Conservation (phyloP, 106 monocot species). For the Platanthera guangdongensis region DNA sequence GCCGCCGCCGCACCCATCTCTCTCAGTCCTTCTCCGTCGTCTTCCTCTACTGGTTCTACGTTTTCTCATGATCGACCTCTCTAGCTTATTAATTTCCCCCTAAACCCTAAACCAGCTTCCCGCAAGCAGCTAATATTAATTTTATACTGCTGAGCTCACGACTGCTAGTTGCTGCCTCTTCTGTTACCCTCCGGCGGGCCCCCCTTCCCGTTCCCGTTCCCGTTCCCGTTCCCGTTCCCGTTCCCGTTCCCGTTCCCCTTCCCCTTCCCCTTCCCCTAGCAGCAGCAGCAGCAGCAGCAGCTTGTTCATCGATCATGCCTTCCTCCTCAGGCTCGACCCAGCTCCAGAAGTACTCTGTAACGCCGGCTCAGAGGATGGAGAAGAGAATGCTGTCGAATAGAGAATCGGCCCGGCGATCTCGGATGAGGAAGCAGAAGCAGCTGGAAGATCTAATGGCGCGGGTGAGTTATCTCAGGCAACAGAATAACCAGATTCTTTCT, state of each 20-base stretch:
- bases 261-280: too few relatives aligned
- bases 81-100: too few relatives aligned
- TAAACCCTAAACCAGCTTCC: too few relatives aligned
- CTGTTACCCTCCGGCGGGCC: too few relatives aligned
- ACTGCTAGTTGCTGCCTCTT: too few relatives aligned
- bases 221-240: too few relatives aligned
- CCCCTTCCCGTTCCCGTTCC: too few relatives aligned
- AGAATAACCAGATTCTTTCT: conserved; percentile 37
- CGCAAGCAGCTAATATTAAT: too few relatives aligned
- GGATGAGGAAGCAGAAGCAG: conserved; percentile 77
- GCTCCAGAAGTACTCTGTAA: conserved; percentile 12
- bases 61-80: conserved; percentile 34
- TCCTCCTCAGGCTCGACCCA: conserved; percentile 17
- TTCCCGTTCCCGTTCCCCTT: too few relatives aligned
- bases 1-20: conserved; percentile 44
- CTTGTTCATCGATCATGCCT: not conserved
- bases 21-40: conserved; percentile 68
- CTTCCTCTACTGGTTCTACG: conserved; percentile 84
- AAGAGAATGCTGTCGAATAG: conserved; percentile 71
- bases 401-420: conserved; percentile 63
- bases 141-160: too few relatives aligned
- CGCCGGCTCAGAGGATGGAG: conserved; percentile 38
- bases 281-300: not conserved
- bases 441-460: conserved; percentile 55
- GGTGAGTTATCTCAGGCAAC: conserved; percentile 26